Percentiles rank a stretch among this genome's conserved stretches.
These are phyloP conservation scores for Strombidium stylifer DNA, from an alignment of 73 alveolate species.

Conservation along the genomic window DNA sequence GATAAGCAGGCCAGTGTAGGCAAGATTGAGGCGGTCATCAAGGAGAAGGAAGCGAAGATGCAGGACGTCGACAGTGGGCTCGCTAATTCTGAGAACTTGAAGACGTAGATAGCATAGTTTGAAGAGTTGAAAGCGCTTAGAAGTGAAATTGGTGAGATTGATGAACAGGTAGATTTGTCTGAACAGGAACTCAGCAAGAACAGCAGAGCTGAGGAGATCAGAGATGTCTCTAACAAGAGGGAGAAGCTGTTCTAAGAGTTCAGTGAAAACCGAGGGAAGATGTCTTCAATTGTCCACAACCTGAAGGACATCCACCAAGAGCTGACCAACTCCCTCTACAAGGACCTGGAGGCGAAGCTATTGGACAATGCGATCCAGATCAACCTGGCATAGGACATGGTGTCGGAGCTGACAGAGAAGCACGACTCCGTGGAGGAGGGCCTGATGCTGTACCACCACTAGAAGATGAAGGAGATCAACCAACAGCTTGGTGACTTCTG, in stretches of 20 bases:
- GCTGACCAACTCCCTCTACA: conserved; percentile 3
- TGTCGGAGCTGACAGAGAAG: conserved; percentile 43
- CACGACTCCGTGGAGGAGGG: conserved; percentile 87
- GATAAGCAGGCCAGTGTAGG: too few species aligned
- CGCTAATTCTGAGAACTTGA: not conserved
- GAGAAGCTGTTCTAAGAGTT: too few species aligned
- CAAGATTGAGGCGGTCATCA: conserved; percentile 10
- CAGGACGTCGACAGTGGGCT: not conserved
- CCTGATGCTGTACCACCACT: conserved; percentile 89
- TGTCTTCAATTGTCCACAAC: not conserved
- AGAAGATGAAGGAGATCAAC: conserved; percentile 95
- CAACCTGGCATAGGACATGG: conserved; percentile 32
- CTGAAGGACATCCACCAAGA: conserved; percentile 18
- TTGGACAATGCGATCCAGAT: conserved; percentile 28
- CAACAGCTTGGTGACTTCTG: conserved; percentile 86
- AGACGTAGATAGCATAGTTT: not conserved
- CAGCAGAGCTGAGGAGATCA: not conserved
- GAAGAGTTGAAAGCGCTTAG: conserved; percentile 9
- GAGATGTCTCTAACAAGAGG: not conserved
- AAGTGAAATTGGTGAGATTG: conserved; percentile 2
- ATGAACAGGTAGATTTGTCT: not conserved
- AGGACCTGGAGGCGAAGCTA: conserved; percentile 26
- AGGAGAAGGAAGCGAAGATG: conserved; percentile 1
- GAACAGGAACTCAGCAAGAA: not conserved
- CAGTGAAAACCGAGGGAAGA: conserved; percentile 3